Percentiles rank a stretch among this genome's conserved stretches.
Evolutionary conservation across 2,329 filamentous ascomycete genomes (phyloP).

Genomic region (Fusarium ambrosium): DNA sequence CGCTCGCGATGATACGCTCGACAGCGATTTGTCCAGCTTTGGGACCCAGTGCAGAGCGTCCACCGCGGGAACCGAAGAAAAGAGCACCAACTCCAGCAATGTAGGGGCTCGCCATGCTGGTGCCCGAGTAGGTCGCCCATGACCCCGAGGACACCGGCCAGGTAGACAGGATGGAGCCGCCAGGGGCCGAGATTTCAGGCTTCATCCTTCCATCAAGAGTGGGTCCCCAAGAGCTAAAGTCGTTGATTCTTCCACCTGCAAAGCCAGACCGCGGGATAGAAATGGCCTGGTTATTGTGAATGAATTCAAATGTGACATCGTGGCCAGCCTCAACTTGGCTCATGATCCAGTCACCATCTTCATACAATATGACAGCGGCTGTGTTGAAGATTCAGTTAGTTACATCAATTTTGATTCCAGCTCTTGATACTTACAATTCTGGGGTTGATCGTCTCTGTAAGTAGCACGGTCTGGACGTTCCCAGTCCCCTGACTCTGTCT

Average conservation of each 20-base stretch:
- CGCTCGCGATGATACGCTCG: conserved; percentile 52
- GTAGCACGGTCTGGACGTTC: neutral
- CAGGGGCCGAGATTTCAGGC: conserved; percentile 21
- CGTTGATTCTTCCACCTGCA: conserved; percentile 9
- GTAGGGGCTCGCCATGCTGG: conserved; percentile 25
- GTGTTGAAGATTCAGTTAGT: neutral
- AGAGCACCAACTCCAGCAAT: conserved; percentile 18
- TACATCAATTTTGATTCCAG: neutral
- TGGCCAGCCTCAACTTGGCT: conserved; percentile 11
- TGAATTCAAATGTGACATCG: conserved; percentile 10
- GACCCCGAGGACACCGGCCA: neutral
- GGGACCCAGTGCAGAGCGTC: conserved; percentile 44
- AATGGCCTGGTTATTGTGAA: neutral
- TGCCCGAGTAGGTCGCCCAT: conserved; percentile 13
- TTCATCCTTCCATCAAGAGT: conserved; percentile 23
- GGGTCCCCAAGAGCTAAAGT: conserved; percentile 19
- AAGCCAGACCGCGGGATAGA: neutral
- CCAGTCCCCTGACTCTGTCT: neutral
- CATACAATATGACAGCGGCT: conserved; percentile 12
- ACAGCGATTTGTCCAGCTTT: conserved; percentile 46
- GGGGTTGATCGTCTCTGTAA: neutral
- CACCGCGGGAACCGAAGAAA: conserved; percentile 12
- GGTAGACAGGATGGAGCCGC: conserved; percentile 6
- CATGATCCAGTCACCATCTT: conserved; percentile 17
- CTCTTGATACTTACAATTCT: neutral